Base-by-base conservation (phyloP, 2,329 filamentous ascomycete genomes). In the Nemania sp. region DNA sequence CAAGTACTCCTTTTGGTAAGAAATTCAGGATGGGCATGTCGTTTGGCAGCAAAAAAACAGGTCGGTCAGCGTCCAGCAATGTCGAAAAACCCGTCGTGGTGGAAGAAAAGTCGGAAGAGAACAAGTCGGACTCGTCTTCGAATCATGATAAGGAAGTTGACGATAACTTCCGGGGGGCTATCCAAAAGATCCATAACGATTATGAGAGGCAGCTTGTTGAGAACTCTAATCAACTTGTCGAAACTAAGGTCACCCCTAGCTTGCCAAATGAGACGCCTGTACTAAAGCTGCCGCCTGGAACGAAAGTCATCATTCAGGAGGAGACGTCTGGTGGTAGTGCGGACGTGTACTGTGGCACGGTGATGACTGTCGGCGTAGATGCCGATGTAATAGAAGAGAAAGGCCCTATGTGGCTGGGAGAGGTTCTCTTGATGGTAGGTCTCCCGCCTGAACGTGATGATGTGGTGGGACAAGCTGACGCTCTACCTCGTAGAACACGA, bases 401-500 rank as follows among this genome's bases (percentile, higher is more conserved):
- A 34, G 91, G 88, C 5, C 93, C 94, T 1, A 88, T 89, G 77
- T 99, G 94, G 94, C 79, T 99, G 6, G 92, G 89, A 12, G 92
- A 97, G 60, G 82, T 96, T 30, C 77, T 99, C 12, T 76, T 99
- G 41, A 78, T 80, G 65, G 85, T 87, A 74, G 63, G 75, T 63
- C 30, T 50, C 31, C 15, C 5, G 30, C 26, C 36, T 3, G 48
- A 3, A 20, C 5, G 22, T 34, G 15, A 17, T 28, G 34, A 14
- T n/a, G 37, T 9, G 5, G 31, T 36, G 19, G n/a, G 22, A 15
- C n/a, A 17, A 20, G 19, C 54, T 49, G 39, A 52, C 54, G 63
- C 40, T 54, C 49, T 39, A 41, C 3, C 44, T 28, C 9, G 19
- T 17, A 91, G 77, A 97, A 97, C 69, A 81, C 84, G 68, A 83